Percentiles rank a stretch among this genome's conserved stretches.
phyloP scores from a whole-genome alignment of 2,329 filamentous ascomycete species.

The Neospermospora avenae region DNA sequence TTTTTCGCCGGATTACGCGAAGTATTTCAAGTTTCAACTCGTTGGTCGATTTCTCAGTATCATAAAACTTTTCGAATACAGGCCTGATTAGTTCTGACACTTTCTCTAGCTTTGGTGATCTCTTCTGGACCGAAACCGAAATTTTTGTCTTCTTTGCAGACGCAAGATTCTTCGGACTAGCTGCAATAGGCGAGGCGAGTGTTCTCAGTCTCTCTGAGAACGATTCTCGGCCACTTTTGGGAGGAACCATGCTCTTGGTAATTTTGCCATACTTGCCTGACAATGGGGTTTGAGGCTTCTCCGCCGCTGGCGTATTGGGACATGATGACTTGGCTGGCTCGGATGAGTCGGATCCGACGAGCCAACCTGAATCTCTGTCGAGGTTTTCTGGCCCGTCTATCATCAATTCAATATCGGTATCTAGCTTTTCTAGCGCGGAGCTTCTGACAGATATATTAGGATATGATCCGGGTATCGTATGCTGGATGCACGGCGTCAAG shows the following conservation, averaged over 20 bases:
- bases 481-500: background rate
- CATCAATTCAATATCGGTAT: background rate
- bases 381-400: background rate
- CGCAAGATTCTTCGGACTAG: background rate
- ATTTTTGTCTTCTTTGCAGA: background rate
- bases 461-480: background rate
- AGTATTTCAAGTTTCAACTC: conserved; percentile 1
- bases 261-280: background rate
- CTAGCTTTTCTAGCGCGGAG: background rate
- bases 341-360: background rate
- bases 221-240: background rate
- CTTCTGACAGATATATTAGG: background rate
- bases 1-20: background rate
- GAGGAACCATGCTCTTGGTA: background rate
- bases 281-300: background rate
- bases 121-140: background rate
- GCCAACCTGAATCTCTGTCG: background rate
- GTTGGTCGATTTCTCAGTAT: background rate
- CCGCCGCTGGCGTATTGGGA: background rate
- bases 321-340: background rate
- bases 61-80: background rate
- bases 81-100: background rate
- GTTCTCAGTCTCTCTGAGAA: background rate
- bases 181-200: background rate
- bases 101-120: background rate